These are phyloP conservation scores for Powellomyces hirtus DNA, from an alignment of 192 early-diverging fungal species.

Conservation along the genomic window DNA sequence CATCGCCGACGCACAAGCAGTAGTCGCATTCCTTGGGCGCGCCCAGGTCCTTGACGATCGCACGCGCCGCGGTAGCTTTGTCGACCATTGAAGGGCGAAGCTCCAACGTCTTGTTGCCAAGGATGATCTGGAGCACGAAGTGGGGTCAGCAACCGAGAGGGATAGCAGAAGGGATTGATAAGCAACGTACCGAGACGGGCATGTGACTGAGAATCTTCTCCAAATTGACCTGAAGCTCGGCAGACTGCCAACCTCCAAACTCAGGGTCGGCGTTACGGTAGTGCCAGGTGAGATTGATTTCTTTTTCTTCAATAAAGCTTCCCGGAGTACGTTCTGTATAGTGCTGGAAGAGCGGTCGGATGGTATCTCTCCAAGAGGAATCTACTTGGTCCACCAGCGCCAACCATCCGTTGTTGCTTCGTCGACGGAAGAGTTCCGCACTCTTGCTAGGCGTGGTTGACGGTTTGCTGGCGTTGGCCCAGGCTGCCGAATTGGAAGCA, in stretches of 20 bases:
- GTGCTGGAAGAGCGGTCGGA: conserved; percentile 93
- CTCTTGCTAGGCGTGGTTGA: conserved; percentile 44
- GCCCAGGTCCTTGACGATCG: conserved; percentile 80
- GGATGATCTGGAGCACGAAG: conserved; percentile 65
- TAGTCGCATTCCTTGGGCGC: conserved; percentile 53
- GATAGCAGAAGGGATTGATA: not conserved
- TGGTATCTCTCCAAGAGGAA: conserved; percentile 87
- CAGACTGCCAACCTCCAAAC: conserved; percentile 97
- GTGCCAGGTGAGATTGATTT: conserved; percentile 98
- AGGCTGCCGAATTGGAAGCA: not conserved
- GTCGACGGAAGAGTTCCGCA: conserved; percentile 25
- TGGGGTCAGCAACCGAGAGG: not conserved
- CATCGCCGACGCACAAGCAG: conserved; percentile 88
- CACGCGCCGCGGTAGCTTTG: conserved; percentile 83
- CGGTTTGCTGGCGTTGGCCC: conserved; percentile 4
- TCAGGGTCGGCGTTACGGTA: conserved; percentile 86
- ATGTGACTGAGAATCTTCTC: conserved; percentile 93
- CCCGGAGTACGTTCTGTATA: conserved; percentile 98
- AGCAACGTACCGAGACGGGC: conserved; percentile 70
- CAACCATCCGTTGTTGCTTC: conserved; percentile 75
- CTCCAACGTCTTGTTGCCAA: conserved; percentile 97
- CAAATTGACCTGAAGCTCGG: conserved; percentile 94
- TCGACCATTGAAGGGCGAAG: conserved; percentile 89
- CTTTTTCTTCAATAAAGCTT: conserved; percentile 97
- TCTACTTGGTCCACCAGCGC: conserved; percentile 87